Conservation (phyloP, 1,284 basidiomycete genomes). For the Apiotrichum veenhuisii region DNA sequence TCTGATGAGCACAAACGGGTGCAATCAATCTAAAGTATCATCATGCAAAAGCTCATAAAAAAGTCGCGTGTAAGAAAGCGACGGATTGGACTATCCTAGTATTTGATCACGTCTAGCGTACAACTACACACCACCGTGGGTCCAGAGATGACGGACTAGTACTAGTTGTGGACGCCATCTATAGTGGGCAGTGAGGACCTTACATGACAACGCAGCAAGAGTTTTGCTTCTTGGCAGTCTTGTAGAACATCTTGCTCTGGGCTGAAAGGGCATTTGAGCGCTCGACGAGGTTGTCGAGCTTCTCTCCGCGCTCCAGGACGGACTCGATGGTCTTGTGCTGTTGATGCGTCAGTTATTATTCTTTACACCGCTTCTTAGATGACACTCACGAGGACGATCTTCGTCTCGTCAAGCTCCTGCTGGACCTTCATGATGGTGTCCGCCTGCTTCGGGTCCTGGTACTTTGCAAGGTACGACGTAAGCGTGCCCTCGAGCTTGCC, state of each 20-base stretch:
- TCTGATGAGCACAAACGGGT: too few species aligned
- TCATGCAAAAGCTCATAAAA: neutral
- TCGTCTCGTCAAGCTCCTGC: constrained; percentile 97
- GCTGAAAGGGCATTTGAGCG: constrained; percentile 84
- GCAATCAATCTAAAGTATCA: neutral
- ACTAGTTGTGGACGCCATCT: too few species aligned
- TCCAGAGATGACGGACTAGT: neutral
- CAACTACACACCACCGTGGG: constrained; percentile 6
- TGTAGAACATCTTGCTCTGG: constrained; percentile 93
- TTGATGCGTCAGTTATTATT: constrained; percentile 9
- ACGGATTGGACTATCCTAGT: neutral
- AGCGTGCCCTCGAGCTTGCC: constrained; percentile 57
- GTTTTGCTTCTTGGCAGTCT: constrained; percentile 88
- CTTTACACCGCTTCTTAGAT: neutral
- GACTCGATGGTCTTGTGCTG: constrained; percentile 99
- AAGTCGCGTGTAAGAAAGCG: neutral
- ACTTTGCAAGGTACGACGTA: constrained; percentile 79
- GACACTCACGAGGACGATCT: constrained; percentile 81
- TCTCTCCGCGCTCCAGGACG: constrained; percentile 93
- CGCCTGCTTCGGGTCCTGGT: constrained; percentile 96
- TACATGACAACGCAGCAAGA: constrained; percentile 60
- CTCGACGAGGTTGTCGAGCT: constrained; percentile 94
- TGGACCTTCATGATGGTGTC: constrained; percentile 99
- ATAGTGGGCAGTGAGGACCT: too few species aligned
- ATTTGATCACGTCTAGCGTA: neutral